phyloP scores from a whole-genome alignment of 2,329 filamentous ascomycete genomes.

The Beauveria sp. region DNA sequence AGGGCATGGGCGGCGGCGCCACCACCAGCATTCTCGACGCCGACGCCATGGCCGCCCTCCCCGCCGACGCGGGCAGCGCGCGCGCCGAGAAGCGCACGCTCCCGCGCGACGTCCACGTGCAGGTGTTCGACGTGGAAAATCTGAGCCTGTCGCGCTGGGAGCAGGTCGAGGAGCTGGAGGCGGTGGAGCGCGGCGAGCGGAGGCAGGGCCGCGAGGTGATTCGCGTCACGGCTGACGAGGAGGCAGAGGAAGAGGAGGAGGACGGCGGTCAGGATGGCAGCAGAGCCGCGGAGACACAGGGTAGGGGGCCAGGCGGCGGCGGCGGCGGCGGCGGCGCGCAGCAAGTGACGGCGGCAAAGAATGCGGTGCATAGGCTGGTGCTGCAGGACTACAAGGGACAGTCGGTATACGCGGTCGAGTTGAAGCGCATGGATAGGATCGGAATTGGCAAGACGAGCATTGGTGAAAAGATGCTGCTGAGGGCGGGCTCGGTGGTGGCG shows the following conservation, averaged over 20 bases:
- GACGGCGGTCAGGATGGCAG: slow-evolving; percentile 25
- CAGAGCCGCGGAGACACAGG: slow-evolving; percentile 15
- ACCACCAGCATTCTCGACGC: slow-evolving; percentile 41
- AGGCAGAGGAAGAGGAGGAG: slow-evolving; percentile 43
- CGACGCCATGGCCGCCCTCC: slow-evolving; percentile 35
- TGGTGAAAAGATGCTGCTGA: slow-evolving; percentile 74
- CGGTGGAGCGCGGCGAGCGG: slow-evolving; percentile 63
- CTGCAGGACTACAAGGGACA: slow-evolving; percentile 72
- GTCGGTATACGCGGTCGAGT: slow-evolving; percentile 65
- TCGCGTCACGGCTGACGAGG: slow-evolving; percentile 44
- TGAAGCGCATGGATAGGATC: slow-evolving; percentile 58
- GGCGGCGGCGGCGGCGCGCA: slow-evolving; percentile 3
- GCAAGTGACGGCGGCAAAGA: slow-evolving; percentile 18
- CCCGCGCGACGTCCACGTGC: slow-evolving; percentile 58
- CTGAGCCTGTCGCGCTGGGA: slow-evolving; percentile 74
- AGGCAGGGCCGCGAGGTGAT: slow-evolving; percentile 76
- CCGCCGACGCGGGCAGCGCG: slow-evolving; percentile 46
- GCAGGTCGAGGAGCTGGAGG: slow-evolving; percentile 76
- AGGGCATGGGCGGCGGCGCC: slow-evolving; percentile 22
- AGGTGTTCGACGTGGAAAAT: slow-evolving; percentile 82
- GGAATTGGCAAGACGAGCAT: slow-evolving; percentile 59
- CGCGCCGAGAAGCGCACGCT: slow-evolving; percentile 50
- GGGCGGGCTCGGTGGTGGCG: slow-evolving; percentile 55
- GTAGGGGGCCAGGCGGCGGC: slow-evolving; percentile 20
- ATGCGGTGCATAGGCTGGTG: slow-evolving; percentile 69